Evolutionary conservation across 495 filamentous ascomycete genomes (phyloP).

Genomic region (Cryomyces antarcticus): DNA sequence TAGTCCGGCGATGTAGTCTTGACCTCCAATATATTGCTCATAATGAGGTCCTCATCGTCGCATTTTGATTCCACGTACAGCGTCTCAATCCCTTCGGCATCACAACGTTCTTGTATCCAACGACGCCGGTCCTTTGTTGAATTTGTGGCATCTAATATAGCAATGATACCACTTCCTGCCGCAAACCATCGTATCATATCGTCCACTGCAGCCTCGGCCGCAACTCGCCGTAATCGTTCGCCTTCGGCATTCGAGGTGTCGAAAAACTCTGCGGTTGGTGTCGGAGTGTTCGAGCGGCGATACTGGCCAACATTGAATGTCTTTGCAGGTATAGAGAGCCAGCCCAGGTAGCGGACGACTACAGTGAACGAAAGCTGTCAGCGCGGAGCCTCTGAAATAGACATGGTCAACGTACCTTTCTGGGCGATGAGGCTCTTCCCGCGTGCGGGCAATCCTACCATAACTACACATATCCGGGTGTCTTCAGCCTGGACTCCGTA

Average conservation of each 20-base stretch:
- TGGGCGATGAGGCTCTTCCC: slow-evolving; percentile 95
- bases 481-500: slow-evolving; percentile 64
- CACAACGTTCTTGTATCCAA: slow-evolving; percentile 71
- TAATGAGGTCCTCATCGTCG: slow-evolving; percentile 84
- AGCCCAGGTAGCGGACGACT: slow-evolving; percentile 90
- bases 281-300: slow-evolving; percentile 66
- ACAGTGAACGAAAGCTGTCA: background rate
- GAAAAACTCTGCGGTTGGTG: slow-evolving; percentile 82
- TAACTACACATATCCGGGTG: slow-evolving; percentile 90
- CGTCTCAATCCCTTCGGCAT: slow-evolving; percentile 57
- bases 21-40: slow-evolving; percentile 92
- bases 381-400: background rate
- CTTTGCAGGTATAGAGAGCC: slow-evolving; percentile 81
- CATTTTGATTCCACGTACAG: slow-evolving; percentile 92
- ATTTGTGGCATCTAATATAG: slow-evolving; percentile 89
- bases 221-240: slow-evolving; percentile 67
- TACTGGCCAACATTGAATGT: slow-evolving; percentile 96
- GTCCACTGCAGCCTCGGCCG: slow-evolving; percentile 68
- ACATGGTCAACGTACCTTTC: slow-evolving; percentile 43
- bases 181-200: slow-evolving; percentile 90
- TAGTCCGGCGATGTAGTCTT: slow-evolving; percentile 96
- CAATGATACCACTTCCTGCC: slow-evolving; percentile 51
- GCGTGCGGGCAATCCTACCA: slow-evolving; percentile 88
- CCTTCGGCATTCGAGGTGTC: slow-evolving; percentile 73
- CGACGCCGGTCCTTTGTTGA: slow-evolving; percentile 70